These are phyloP conservation scores for Gloeostereum incarnatum DNA, from an alignment of 768 basidiomycete species.

Conservation along the genomic window DNA sequence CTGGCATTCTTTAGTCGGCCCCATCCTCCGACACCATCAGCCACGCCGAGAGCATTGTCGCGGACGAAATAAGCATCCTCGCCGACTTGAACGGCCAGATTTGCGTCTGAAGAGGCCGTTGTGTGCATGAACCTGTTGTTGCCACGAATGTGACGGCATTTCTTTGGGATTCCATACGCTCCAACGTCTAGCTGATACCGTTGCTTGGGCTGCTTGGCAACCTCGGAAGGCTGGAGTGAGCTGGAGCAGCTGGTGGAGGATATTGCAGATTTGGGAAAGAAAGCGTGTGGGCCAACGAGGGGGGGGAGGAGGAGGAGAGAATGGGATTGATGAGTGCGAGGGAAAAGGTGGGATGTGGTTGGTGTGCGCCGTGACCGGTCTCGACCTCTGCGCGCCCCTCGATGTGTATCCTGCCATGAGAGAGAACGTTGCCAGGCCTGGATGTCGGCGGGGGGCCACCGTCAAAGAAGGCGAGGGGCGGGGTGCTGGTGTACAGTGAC, in stretches of 20 bases:
- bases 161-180: constrained; percentile 82
- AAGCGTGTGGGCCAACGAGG: constrained; percentile 18
- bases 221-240: constrained; percentile 15
- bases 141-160: constrained; percentile 13
- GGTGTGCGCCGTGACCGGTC: constrained; percentile 17
- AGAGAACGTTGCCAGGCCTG: constrained; percentile 25
- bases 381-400: constrained; percentile 38
- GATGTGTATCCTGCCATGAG: constrained; percentile 32
- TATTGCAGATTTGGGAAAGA: constrained; percentile 20
- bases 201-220: constrained; percentile 18
- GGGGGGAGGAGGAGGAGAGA: constrained; percentile 26
- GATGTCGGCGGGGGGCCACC: constrained; percentile 6
- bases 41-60: constrained; percentile 85
- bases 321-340: constrained; percentile 37
- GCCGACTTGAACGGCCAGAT: constrained; percentile 71
- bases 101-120: constrained; percentile 16
- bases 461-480: constrained; percentile 14
- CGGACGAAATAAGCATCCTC: constrained; percentile 87
- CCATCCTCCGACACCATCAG: constrained; percentile 96
- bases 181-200: constrained; percentile 57
- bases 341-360: constrained; percentile 25
- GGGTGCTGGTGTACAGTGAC: constrained; percentile 30
- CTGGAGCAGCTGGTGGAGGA: constrained; percentile 16
- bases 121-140: constrained; percentile 16
- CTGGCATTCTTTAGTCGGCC: constrained; percentile 30